Base-by-base conservation (phyloP, 2,329 filamentous ascomycete genomes). In the Stachybotrys elegans region DNA sequence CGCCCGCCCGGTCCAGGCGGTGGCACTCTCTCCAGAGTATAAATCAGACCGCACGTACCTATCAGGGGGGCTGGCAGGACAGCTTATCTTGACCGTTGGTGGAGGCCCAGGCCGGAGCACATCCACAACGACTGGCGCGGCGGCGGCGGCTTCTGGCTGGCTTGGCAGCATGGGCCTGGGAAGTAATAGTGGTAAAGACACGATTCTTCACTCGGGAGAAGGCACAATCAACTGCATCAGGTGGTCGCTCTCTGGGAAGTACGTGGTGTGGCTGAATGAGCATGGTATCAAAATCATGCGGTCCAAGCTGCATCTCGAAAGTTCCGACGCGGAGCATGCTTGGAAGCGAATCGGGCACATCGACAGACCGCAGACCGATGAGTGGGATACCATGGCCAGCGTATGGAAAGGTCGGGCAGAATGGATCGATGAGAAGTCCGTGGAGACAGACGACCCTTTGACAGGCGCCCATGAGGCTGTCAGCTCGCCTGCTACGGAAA, bases 271-370 rank as follows among this genome's bases (percentile, higher is more conserved):
- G 93, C 77, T 95, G 32, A 98, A 97, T 57, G 93, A 98, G 65
- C 86, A 94, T 57, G 93, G 93, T 4, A 94, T 97, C 61, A 96
- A 96, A 63, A 93, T 98, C 48, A 97, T 97, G 91, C 81, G 93
- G 29, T 89, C 89, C 5, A 88, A 93, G 60, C 60, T 94, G 17
- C 81, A 91, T 53, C 74, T 96, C 5, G 88, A 94, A 6, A 82
- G 73, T 49, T 76, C 76, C 12, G 86, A 95, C 57, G 70, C 77
- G 2, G 91, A 96, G 14, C 83, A 86, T 51, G 88, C 91, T 3
- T 98, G 94, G 94, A 95, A 93, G 64, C 79, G 92, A 9, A 88
- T 98, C 50, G 91, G 88, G 20, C 92, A 97, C 60, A 84, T 95
- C 48, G 90, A 95, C 59, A 81, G 90, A 35, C 93, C 93, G 2